These are phyloP conservation scores for Pythium biforme DNA, from an alignment of 352 stramenopile species.

Conservation along the genomic window DNA sequence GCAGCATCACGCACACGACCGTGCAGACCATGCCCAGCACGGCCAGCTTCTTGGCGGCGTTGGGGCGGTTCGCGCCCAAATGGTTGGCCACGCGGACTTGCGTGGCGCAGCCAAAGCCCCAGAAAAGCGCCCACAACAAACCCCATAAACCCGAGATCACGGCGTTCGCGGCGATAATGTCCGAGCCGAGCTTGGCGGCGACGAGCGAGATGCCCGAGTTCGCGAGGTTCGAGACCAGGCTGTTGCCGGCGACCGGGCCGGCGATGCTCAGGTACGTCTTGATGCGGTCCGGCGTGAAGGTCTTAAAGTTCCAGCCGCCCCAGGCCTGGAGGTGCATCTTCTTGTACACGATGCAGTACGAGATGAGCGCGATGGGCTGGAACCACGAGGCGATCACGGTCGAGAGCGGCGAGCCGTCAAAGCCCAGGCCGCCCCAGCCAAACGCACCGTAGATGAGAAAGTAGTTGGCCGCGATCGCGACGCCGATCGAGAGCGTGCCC, in stretches of 20 bases:
- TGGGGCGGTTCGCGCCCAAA: slow-evolving; percentile 62
- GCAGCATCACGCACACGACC: slow-evolving; percentile 39
- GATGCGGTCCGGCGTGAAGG: slow-evolving; percentile 59
- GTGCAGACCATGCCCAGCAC: slow-evolving; percentile 68
- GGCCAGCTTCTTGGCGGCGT: slow-evolving; percentile 54
- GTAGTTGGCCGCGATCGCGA: slow-evolving; percentile 69
- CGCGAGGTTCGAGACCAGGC: slow-evolving; percentile 68
- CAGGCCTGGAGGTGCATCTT: slow-evolving; percentile 71
- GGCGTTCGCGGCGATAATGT: slow-evolving; percentile 77
- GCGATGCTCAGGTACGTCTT: slow-evolving; percentile 67
- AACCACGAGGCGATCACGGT: slow-evolving; percentile 82
- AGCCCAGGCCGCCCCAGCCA: slow-evolving; percentile 60
- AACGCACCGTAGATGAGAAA: slow-evolving; percentile 42
- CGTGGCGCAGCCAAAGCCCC: slow-evolving; percentile 74
- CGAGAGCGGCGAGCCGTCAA: slow-evolving; percentile 71
- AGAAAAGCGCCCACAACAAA: slow-evolving; percentile 75
- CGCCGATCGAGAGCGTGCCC: slow-evolving; percentile 58
- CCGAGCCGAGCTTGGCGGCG: slow-evolving; percentile 63
- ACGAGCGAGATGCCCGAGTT: slow-evolving; percentile 71
- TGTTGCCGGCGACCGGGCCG: slow-evolving; percentile 60
- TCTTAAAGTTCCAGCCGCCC: slow-evolving; percentile 61
- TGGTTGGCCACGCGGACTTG: slow-evolving; percentile 81
- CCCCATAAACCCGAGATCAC: slow-evolving; percentile 68
- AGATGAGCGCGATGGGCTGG: slow-evolving; percentile 70
- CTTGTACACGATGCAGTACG: slow-evolving; percentile 74